Conservation (phyloP, 345 rosid genomes). For the Punica granatum region DNA sequence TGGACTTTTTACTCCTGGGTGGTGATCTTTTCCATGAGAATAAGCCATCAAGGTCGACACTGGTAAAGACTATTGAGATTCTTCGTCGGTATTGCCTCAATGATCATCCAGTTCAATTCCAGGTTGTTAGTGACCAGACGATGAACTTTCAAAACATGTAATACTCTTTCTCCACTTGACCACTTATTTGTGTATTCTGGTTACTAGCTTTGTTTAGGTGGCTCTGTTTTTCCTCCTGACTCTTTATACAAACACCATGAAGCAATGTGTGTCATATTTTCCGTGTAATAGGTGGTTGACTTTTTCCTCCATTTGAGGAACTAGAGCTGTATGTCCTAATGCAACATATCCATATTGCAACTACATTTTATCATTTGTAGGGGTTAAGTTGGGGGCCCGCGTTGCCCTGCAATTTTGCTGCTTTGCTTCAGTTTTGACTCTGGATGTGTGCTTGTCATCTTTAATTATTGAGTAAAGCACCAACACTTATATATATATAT, state of each 20-base stretch:
- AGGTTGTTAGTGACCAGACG: constrained; percentile 98
- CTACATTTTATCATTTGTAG: too few relatives aligned
- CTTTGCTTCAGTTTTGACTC: too few relatives aligned
- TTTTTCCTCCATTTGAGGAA: not conserved
- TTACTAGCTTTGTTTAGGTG: not conserved
- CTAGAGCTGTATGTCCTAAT: not conserved
- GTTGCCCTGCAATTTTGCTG: too few relatives aligned
- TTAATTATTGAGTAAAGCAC: too few relatives aligned
- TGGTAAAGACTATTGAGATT: constrained; percentile 92
- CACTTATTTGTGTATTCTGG: not conserved
- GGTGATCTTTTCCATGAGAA: constrained; percentile 99
- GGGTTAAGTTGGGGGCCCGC: too few relatives aligned
- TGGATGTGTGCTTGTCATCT: too few relatives aligned
- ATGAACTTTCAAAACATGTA: constrained; percentile 80
- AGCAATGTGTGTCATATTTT: not conserved
- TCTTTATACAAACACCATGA: not conserved
- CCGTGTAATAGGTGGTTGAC: not conserved
- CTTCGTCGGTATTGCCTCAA: constrained; percentile 91
- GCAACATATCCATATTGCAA: not conserved
- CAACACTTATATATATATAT: too few relatives aligned
- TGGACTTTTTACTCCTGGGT: constrained; percentile 86
- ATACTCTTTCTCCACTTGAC: constrained; percentile 8
- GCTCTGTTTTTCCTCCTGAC: not conserved
- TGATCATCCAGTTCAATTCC: constrained; percentile 85
- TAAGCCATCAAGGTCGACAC: constrained; percentile 91